Evolutionary conservation across 805 yeast genomes (phyloP), one percentile per base, ranked within the genome.

Genomic region (Wickerhamiella bombiphila): DNA sequence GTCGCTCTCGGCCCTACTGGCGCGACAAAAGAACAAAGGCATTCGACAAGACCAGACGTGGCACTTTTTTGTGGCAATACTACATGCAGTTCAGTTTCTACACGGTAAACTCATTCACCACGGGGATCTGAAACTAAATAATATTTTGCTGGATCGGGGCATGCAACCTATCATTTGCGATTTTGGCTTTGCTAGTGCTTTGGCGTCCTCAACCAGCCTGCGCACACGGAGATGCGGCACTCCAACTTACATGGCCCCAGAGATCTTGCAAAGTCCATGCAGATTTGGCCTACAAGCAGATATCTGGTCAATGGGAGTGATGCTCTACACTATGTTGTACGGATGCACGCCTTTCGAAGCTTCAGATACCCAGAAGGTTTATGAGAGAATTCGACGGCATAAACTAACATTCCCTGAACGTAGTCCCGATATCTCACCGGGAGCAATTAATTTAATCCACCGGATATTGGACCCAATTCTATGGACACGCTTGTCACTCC

Each of bases 271-370:
- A 30, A 30, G 29, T 16, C 49, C 48, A 3, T 26, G 40, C 13
- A 94, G 94, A 4, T 97, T 91, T 56, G 76, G 93, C 38, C 83
- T 76, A 53, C 96, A 86, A 59, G 96, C 86, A 32, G 98, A 88
- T 58, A 72, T 85, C 40, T 88, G 98, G 98, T 88, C 97, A n/a
- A 74, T 86, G 48, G 98, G 98, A 42, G 81, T 88, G 39, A 86
- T 88, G 82, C 67, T 86, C 66, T 91, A 77, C 54, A 94, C 96
- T 5, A 67, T 88, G 56, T 63, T 91, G 37, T 66, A 79, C 41
- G 97, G 97, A 17, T 81, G 80, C 56, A 95, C 97, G 14, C 96
- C 97, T 1, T 88, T 91, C 61, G 97, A 91, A 60, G 80, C 94
- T 16, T 80, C 80, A 53, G 93, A 80, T 55, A 94, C 88, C 29